These are phyloP conservation scores for Bolboschoenoplectus hybrid DNA, from an alignment of 202 grass and related monocot species.

Conservation along the genomic window DNA sequence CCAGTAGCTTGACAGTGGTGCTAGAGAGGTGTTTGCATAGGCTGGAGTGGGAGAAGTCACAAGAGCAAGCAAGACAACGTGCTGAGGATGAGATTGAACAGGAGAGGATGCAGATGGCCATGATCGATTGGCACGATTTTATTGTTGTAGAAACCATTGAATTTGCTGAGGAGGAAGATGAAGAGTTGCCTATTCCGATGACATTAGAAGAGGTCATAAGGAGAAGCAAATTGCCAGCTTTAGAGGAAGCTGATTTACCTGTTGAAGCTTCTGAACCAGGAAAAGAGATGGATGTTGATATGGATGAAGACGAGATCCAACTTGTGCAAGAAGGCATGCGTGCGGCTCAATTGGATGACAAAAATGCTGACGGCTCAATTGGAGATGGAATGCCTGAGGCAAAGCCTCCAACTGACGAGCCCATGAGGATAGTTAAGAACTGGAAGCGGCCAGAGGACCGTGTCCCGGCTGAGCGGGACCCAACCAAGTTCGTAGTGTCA, in stretches of 20 bases:
- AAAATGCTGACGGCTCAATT: background rate
- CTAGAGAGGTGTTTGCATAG: slow-evolving; percentile 84
- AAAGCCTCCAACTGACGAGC: slow-evolving; percentile 61
- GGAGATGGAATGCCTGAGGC: slow-evolving; percentile 49
- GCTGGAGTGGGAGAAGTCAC: slow-evolving; percentile 87
- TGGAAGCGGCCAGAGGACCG: slow-evolving; percentile 93
- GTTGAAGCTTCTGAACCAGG: slow-evolving; percentile 62
- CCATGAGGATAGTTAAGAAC: slow-evolving; percentile 98
- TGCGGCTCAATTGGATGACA: slow-evolving; percentile 61
- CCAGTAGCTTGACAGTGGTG: slow-evolving; percentile 59
- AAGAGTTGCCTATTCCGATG: slow-evolving; percentile 77
- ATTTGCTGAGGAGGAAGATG: slow-evolving; percentile 79
- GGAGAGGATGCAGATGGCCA: slow-evolving; percentile 80
- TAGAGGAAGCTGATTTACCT: slow-evolving; percentile 54
- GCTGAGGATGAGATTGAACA: slow-evolving; percentile 95
- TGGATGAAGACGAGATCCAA: slow-evolving; percentile 94
- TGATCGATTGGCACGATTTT: slow-evolving; percentile 99
- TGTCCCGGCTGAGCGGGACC: slow-evolving; percentile 64
- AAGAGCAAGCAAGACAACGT: slow-evolving; percentile 81
- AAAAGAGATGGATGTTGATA: slow-evolving; percentile 79
- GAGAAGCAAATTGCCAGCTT: slow-evolving; percentile 70
- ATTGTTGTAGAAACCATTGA: slow-evolving; percentile 91
- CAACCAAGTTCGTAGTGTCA: slow-evolving; percentile 83
- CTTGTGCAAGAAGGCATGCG: slow-evolving; percentile 95
- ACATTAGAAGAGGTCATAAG: slow-evolving; percentile 79